Evolutionary conservation across 208 protist species (phyloP), one percentile per base, ranked within the genome.

Genomic region (Crithidia thermophila): DNA sequence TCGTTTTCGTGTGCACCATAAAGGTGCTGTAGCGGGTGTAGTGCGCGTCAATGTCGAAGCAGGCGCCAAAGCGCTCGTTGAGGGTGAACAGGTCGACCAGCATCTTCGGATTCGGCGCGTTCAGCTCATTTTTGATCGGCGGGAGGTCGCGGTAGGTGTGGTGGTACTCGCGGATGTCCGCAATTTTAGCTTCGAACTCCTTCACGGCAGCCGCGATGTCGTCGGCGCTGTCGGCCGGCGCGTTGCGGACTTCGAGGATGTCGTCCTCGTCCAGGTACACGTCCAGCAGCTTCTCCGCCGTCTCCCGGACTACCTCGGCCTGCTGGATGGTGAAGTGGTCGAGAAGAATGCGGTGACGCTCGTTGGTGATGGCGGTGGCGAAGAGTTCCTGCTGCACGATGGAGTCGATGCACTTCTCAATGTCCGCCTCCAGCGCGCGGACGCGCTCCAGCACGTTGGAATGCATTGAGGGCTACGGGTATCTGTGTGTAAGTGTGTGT

Each of bases 181-280:
- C 88, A n/a, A 93, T 77, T 13, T 67, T 70, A 4, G 70, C 82
- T 36, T 94, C 91, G 67, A 96, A 94, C 49, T 81, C 72, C 46
- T 81, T 84, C 33, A 94, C 4, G 4, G 87, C 90, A 0, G 70
- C 68, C 4, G 62, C 78, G 11, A 93, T 23, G 16, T 84, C 82
- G 7, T 84, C 77, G 7, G 64, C 51, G 14, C 80, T 82, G 11
- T 92, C 80, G 9, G 75, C 56, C 7, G 83, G 79, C 1, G 85
- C 85, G 20, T 85, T 72, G 45, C 84, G 82, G 0, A 63, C 84
- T 9, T 79, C 60, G 11, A 87, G 73, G 64, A 96, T 91, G 18
- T 96, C 91, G 36, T 96, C 88, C 49, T 94, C 86, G 58, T 96
- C 91, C 18, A 96, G 64, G 55, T 96, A 96, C 3, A 73, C 64